These are phyloP conservation scores for Suillus discolor DNA, from an alignment of 768 basidiomycete genomes.

Conservation along the genomic window DNA sequence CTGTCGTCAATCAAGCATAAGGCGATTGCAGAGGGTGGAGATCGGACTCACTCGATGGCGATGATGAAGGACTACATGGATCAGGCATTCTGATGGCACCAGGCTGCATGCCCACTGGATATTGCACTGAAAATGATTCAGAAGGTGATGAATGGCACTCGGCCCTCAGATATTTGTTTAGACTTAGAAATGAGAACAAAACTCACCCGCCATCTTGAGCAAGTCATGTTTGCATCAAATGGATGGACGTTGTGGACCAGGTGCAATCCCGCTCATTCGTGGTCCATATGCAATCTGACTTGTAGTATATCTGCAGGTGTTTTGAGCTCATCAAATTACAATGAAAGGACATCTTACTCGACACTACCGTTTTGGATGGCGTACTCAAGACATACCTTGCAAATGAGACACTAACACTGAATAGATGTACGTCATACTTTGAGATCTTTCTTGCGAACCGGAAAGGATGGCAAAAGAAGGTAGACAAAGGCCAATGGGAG, in stretches of 20 bases:
- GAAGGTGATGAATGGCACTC: not conserved
- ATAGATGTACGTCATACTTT: constrained; percentile 20
- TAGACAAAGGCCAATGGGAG: constrained; percentile 25
- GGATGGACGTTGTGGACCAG: constrained; percentile 8
- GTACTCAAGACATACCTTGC: constrained; percentile 11
- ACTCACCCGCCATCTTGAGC: not conserved
- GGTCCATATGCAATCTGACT: constrained; percentile 25
- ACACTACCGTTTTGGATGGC: not conserved
- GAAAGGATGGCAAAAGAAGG: no score
- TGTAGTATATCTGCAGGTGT: constrained; percentile 26
- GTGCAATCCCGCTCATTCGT: not conserved
- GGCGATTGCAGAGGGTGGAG: constrained; percentile 19
- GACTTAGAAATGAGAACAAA: not conserved
- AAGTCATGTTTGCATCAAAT: not conserved
- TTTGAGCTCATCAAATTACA: constrained; percentile 33
- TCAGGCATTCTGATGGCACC: not conserved
- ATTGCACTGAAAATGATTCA: not conserved
- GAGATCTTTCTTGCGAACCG: constrained; percentile 22
- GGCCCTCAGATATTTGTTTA: not conserved
- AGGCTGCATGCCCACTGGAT: not conserved
- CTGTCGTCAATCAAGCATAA: constrained; percentile 28
- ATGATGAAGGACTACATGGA: constrained; percentile 14
- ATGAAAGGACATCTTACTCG: constrained; percentile 20
- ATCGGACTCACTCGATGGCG: constrained; percentile 31
- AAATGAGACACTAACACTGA: constrained; percentile 1